Evolutionary conservation across 2,329 filamentous ascomycete genomes (phyloP).

Genomic region (Didymosphaeria variabile): DNA sequence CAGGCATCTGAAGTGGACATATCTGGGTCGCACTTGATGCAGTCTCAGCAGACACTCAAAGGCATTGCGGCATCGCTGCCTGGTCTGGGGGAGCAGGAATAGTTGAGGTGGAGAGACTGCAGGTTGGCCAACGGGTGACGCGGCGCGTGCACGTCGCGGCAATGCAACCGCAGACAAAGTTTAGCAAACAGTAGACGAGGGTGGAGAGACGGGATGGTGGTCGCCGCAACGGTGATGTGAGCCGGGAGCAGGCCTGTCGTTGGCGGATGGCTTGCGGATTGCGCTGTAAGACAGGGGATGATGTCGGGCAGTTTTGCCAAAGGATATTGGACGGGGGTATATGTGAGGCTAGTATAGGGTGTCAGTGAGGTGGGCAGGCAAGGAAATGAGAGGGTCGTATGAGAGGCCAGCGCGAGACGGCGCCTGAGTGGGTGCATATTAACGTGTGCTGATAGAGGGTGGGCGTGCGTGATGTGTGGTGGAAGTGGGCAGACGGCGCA

Average conservation of each 20-base stretch:
- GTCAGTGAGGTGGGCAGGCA: slow-evolving; percentile 30
- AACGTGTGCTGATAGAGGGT: slow-evolving; percentile 21
- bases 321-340: slow-evolving; percentile 37
- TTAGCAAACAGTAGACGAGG: not conserved
- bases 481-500: slow-evolving; percentile 15
- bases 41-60: slow-evolving; percentile 3
- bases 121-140: slow-evolving; percentile 22
- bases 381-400: slow-evolving; percentile 24
- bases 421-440: slow-evolving; percentile 26
- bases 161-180: slow-evolving; percentile 16
- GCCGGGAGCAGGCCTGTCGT: slow-evolving; percentile 25
- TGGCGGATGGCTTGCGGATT: slow-evolving; percentile 24
- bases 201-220: slow-evolving; percentile 7
- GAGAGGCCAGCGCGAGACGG: slow-evolving; percentile 10
- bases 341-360: slow-evolving; percentile 41
- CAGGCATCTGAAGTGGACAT: slow-evolving; percentile 54
- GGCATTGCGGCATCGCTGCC: slow-evolving; percentile 20
- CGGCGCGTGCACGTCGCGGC: slow-evolving; percentile 13
- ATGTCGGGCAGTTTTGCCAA: slow-evolving; percentile 19
- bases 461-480: slow-evolving; percentile 17
- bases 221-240: slow-evolving; percentile 27
- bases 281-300: slow-evolving; percentile 34
- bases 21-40: slow-evolving; percentile 51
- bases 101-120: slow-evolving; percentile 18
- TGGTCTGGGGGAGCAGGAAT: slow-evolving; percentile 17